Conservation (phyloP, 495 filamentous ascomycete genomes). For the Chlorociboria aeruginascens region DNA sequence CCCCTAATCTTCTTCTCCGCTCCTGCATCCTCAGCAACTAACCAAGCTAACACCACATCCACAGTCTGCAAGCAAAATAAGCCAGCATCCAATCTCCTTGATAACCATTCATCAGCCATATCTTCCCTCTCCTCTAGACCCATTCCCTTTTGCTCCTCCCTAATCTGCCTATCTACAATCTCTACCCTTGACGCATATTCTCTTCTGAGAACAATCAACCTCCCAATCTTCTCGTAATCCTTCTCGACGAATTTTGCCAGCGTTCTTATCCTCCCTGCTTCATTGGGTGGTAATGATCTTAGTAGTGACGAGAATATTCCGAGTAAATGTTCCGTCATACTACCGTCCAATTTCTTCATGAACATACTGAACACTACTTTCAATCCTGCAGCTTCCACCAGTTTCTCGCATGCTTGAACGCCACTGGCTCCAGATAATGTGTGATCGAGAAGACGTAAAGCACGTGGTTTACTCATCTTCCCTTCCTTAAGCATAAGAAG, state of each 20-base stretch:
- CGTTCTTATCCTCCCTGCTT: slow-evolving; percentile 64
- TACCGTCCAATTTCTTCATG: slow-evolving; percentile 71
- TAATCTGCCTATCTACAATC: slow-evolving; percentile 56
- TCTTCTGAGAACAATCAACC: slow-evolving; percentile 55
- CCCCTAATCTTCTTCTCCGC: slow-evolving; percentile 53
- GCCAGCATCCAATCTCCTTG: slow-evolving; percentile 72
- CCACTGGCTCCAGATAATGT: slow-evolving; percentile 48
- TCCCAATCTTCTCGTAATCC: slow-evolving; percentile 73
- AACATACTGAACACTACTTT: slow-evolving; percentile 79
- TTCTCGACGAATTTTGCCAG: slow-evolving; percentile 94
- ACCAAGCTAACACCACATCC: slow-evolving; percentile 84
- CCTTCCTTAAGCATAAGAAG: slow-evolving; percentile 80
- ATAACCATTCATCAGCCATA: slow-evolving; percentile 71
- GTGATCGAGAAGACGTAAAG: slow-evolving; percentile 76
- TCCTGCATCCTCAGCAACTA: slow-evolving; percentile 81
- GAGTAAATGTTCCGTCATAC: slow-evolving; percentile 72
- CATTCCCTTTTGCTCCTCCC: slow-evolving; percentile 33
- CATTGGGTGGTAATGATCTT: slow-evolving; percentile 66
- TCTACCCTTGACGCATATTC: slow-evolving; percentile 57
- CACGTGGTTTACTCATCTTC: slow-evolving; percentile 66
- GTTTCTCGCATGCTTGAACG: slow-evolving; percentile 49
- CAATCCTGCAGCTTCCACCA: slow-evolving; percentile 77
- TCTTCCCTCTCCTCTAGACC: slow-evolving; percentile 46
- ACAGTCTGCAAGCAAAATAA: slow-evolving; percentile 77
- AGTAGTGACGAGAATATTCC: slow-evolving; percentile 82